Base-by-base conservation (phyloP, 352 stramenopile species). In the Saprolegnia parasitica region DNA sequence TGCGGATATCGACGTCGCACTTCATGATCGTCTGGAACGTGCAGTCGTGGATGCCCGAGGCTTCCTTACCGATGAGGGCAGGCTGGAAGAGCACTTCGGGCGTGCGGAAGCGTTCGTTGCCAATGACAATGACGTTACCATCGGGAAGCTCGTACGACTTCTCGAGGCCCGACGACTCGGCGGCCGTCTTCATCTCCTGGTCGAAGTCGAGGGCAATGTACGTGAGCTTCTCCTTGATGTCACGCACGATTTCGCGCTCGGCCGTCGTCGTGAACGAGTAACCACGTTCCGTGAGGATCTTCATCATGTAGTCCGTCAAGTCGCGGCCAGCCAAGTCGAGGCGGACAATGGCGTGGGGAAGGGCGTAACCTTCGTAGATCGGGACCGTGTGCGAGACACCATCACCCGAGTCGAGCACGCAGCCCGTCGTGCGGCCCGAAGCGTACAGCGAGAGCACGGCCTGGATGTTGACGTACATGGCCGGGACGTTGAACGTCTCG, bases 151-250 rank as follows among this genome's bases (percentile, higher is more conserved):
- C 95, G 79, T 98, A 99, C 1, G 74, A 87, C 82, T 98, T 98
- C 72, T 99, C 96, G 39, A 98, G 75, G 11, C 71, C 77, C 35
- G 78, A 81, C 18, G 81, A 80, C 26, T 85, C 76, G 11, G 72
- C 56, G 5, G 93, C 90, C 62, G 81, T 97, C 79, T 98, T 94
- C 81, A 97, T 91, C 78, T 98, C 95, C 64, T 88, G 72, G 73
- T 98, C 90, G 65, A 95, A 98, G 76, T 98, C 89, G 46, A 96
- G 76, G 18, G 95, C 92, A 6, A 98, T 77, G 80, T 98, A 99
- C 57, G 88, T 96, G 24, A 99, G 83, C 78, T 97, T 98, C 82
- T 99, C 96, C 90, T 99, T 99, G 77, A 99, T 98, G 78, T 99
- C 95, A 67, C 86, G 72, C 58, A 86, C 80, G 75, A 98, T 98